phyloP scores from a whole-genome alignment of 495 filamentous ascomycete genomes.

The Penicillium canescens region DNA sequence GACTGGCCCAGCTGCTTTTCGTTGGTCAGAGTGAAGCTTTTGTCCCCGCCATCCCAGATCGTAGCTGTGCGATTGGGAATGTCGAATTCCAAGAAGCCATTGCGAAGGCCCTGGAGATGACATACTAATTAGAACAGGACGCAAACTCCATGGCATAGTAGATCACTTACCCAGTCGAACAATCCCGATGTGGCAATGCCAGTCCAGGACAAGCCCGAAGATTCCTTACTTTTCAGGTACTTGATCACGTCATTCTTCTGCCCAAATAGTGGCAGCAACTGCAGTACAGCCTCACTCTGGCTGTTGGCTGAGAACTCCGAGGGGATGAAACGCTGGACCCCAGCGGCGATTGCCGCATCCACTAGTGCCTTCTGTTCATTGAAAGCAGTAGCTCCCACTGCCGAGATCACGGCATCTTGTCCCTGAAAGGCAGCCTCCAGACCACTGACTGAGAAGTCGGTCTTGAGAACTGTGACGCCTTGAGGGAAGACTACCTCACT shows the following conservation, averaged over 20 bases:
- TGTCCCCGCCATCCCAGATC: slow-evolving; percentile 46
- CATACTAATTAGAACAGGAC: background rate
- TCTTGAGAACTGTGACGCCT: slow-evolving; percentile 48
- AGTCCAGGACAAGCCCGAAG: slow-evolving; percentile 34
- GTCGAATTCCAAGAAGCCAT: slow-evolving; percentile 48
- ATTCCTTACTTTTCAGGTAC: slow-evolving; percentile 47
- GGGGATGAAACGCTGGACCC: slow-evolving; percentile 57
- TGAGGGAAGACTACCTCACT: slow-evolving; percentile 40
- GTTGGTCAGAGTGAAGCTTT: slow-evolving; percentile 38
- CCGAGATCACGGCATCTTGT: slow-evolving; percentile 49
- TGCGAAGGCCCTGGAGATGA: slow-evolving; percentile 28
- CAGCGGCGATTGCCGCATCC: slow-evolving; percentile 59
- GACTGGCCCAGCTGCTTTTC: slow-evolving; percentile 39
- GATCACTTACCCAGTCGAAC: slow-evolving; percentile 48
- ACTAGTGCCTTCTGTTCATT: slow-evolving; percentile 50
- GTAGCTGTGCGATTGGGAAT: slow-evolving; percentile 39
- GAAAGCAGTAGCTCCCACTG: slow-evolving; percentile 32
- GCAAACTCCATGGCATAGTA: background rate
- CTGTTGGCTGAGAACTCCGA: slow-evolving; percentile 36
- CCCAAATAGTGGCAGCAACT: slow-evolving; percentile 43
- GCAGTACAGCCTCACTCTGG: slow-evolving; percentile 29
- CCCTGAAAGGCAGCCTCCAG: slow-evolving; percentile 42
- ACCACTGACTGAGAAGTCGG: slow-evolving; percentile 60
- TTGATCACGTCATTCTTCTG: slow-evolving; percentile 45
- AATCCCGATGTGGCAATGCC: no score